Evolutionary conservation across 2,329 filamentous ascomycete genomes (phyloP).

Genomic region (Colletotrichum tropicicola): DNA sequence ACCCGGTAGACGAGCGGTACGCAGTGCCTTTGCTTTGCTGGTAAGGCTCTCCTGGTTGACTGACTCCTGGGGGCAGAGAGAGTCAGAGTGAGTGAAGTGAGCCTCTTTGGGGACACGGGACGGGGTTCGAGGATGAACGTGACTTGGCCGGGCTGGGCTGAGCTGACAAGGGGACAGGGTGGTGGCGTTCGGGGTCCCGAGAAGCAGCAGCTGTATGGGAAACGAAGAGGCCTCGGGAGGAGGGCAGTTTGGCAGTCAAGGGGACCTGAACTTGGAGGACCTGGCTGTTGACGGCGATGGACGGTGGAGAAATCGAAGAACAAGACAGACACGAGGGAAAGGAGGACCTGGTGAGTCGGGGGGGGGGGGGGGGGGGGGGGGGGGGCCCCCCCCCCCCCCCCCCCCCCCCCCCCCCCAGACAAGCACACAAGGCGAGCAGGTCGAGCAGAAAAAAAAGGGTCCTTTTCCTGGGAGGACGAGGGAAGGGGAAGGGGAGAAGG

Average conservation of each 20-base stretch:
- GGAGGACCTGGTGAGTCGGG: conserved; percentile 7
- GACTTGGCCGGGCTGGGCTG: conserved; percentile 13
- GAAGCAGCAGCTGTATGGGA: conserved; percentile 10
- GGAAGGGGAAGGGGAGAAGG: not conserved
- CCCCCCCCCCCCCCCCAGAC: too few species aligned
- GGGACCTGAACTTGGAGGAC: not conserved
- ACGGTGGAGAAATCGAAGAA: conserved; percentile 9
- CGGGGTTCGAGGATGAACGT: conserved; percentile 2
- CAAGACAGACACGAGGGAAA: not conserved
- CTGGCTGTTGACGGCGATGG: not conserved
- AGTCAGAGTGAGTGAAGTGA: not conserved
- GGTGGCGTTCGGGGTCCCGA: conserved; percentile 24
- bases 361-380: not conserved
- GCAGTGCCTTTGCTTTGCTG: too few species aligned
- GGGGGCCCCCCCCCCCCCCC: too few species aligned
- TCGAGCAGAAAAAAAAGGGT: conserved; percentile 19
- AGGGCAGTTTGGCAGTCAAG: conserved; percentile 3
- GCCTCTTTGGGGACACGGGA: conserved; percentile 1
- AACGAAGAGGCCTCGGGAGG: not conserved
- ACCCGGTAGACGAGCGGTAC: not conserved
- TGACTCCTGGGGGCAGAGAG: not conserved
- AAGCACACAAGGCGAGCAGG: conserved; percentile 14
- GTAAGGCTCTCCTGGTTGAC: not conserved
- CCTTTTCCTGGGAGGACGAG: not conserved
- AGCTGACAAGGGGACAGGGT: conserved; percentile 21